Conservation (phyloP, 768 basidiomycete genomes). For the Strobilomyces echinocephalus region DNA sequence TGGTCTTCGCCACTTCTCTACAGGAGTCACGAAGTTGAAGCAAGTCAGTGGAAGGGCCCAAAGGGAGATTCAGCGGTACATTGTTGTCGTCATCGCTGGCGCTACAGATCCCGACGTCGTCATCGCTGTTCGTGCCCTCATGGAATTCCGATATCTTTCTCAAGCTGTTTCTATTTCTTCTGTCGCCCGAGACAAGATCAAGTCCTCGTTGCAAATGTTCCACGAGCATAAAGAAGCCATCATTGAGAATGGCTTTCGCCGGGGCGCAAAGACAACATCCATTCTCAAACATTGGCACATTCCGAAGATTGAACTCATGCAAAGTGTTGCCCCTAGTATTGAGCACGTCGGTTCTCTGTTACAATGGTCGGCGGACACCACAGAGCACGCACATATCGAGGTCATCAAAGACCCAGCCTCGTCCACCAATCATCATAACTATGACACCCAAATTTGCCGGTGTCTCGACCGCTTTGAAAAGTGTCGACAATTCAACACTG, state of each 20-base stretch:
- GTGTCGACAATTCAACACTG: no score
- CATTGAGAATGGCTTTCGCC: not conserved
- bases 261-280: conserved; percentile 24
- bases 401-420: not conserved
- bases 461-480: no score
- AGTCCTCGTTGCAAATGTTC: no score
- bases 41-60: conserved; percentile 39
- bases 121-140: conserved; percentile 30
- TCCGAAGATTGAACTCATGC: not conserved
- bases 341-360: not conserved
- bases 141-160: conserved; percentile 38
- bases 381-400: not conserved
- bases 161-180: no score
- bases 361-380: not conserved
- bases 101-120: conserved; percentile 26
- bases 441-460: no score
- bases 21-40: conserved; percentile 38
- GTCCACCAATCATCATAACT: no score
- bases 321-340: not conserved
- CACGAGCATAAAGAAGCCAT: no score
- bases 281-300: not conserved
- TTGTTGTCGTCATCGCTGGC: conserved; percentile 34
- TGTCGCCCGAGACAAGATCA: no score
- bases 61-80: conserved; percentile 32
- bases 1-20: conserved; percentile 35